Evolutionary conservation across 2,329 filamentous ascomycete genomes (phyloP), one percentile per base, ranked within the genome.

Genomic region (Fusarium brevicatenulatum): DNA sequence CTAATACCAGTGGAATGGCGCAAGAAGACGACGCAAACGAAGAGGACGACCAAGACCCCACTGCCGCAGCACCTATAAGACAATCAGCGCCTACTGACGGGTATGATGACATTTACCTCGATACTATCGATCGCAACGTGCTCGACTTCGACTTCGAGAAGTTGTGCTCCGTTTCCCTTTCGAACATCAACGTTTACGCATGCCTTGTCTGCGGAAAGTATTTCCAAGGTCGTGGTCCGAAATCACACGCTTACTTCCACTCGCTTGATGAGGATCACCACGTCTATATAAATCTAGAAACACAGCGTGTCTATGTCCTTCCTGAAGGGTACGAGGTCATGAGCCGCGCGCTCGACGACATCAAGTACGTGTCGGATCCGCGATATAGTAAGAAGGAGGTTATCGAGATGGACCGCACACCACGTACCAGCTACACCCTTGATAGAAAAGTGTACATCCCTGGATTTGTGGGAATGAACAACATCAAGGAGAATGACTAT

Each of bases 71-170:
- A 77, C 80, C 64, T 42, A 77, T 57, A 80, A 80, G 25, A 73
- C 95, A 97, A 81, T 86, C 87, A 55, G 93, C 92, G 49, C 95
- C 95, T 21, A 90, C 93, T 39, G 93, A 93, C 80, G 95, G 95
- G 70, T 99, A 98, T 85, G 92, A 93, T 78, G 95, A 99, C 81
- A 91, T 99, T 34, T 99, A 99, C 82, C 93, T 99, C 76, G 96
- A 99, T 85, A 98, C 96, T 18, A 97, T 99, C 83, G 91, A 97
- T 82, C 93, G 96, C 78, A 91, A 92, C 79, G 91, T 97, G 52
- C 91, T 98, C 63, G 96, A 99, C 83, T 98, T 98, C 81, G 96
- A 99, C 83, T 99, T 99, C 81, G 96, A 99, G 81, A 99, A 99
- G 86, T 90, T 98, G 18, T 99, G 96, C 84, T 98, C 95, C 30